Base-by-base conservation (phyloP, 129 eudicot genomes). In the Chrysanthemum seticuspe region DNA sequence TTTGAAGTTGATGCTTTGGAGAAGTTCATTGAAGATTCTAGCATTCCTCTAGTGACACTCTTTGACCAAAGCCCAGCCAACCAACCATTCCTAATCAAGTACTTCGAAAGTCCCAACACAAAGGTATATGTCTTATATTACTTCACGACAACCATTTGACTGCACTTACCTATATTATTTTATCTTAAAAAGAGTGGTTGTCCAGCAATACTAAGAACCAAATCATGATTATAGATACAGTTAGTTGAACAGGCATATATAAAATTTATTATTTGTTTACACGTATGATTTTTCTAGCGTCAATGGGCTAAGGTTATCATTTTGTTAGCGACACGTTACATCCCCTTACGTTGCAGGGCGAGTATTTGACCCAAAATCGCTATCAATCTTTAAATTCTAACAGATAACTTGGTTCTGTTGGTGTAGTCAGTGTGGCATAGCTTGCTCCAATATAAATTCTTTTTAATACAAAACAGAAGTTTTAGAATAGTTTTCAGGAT, bases 1-100 rank as follows among this genome's bases (percentile, higher is more conserved):
- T 88, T 91, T 64, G 72, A 91, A 48, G 78, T 88, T 67, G 92
- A 86, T 69, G 88, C 85, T 14, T 73, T 82, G 82, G 88, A 91
- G 92, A 91, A 91, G 83, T 91, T 91, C 70, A 75, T 91, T 62
- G 81, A 79, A 76, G 86, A 78, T 54, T 45, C 81, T 29, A 79
- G 89, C 72, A 57, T 81, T 73, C 97, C 97, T 65, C 68, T 76
- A 54, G 84, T 91, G 25, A 87, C 91, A 45, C 70, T 73, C 62
- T 86, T 82, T 44, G 75, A 82, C 78, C 85, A 77, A 70, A 85
- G 87, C 40, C 90, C 95, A 53, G 36, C 25, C 82, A 85, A 91
- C 79, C 85, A 78, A 19, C 79, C 85, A 9, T 91, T 81, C 66
- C 62, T 91, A 5, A 52, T 76, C 76, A 84, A 88, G 71, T 83